These are phyloP conservation scores for Candida sphagnicola DNA, from an alignment of 805 yeast species.

Conservation along the genomic window DNA sequence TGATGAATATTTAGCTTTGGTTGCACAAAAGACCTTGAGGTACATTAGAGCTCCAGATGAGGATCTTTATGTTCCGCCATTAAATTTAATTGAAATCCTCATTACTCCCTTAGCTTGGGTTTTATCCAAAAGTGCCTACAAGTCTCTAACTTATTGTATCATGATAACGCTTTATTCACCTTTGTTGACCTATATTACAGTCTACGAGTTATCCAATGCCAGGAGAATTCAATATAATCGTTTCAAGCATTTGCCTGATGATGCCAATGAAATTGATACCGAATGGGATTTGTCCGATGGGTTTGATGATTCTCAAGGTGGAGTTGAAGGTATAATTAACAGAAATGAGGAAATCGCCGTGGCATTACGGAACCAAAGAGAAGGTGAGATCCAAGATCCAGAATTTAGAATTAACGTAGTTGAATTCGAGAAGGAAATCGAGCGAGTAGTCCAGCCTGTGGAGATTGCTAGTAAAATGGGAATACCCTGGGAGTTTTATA, in stretches of 20 bases:
- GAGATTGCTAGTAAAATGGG: constrained; percentile 51
- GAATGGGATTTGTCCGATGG: constrained; percentile 88
- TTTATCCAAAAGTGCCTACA: constrained; percentile 30
- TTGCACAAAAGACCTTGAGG: constrained; percentile 78
- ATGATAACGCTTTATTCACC: constrained; percentile 72
- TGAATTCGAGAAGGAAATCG: constrained; percentile 50
- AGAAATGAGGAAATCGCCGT: constrained; percentile 34
- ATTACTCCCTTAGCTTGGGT: constrained; percentile 28
- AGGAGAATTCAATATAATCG: constrained; percentile 71
- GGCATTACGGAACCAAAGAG: constrained; percentile 46
- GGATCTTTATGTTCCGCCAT: constrained; percentile 80
- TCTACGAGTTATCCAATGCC: constrained; percentile 64
- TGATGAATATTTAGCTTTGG: constrained; percentile 80
- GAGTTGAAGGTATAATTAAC: constrained; percentile 34
- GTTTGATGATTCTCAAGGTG: constrained; percentile 34
- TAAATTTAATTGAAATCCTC: constrained; percentile 64
- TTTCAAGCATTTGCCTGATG: constrained; percentile 60
- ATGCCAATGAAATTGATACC: constrained; percentile 70
- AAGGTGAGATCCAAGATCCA: constrained; percentile 68
- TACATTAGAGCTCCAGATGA: constrained; percentile 88
- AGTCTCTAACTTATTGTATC: constrained; percentile 46
- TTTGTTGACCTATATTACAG: constrained; percentile 53
- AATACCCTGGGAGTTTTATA: constrained; percentile 61
- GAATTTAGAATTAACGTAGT: constrained; percentile 51
- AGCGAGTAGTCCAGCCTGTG: constrained; percentile 55